phyloP scores from a whole-genome alignment of 352 stramenopile species.

The Pythium scleroteichum region DNA sequence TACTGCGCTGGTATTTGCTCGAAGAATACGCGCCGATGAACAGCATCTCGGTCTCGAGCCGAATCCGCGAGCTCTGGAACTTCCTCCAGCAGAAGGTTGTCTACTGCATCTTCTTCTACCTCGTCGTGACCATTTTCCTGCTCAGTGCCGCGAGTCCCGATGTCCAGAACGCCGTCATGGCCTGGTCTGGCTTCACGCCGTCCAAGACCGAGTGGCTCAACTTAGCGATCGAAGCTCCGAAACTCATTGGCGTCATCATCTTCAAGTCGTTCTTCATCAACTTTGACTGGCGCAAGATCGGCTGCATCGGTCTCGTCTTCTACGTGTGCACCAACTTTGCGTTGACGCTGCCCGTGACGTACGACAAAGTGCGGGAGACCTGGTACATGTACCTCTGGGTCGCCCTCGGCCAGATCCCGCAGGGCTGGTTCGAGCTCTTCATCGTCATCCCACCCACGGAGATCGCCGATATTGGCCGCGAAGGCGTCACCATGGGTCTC shows the following conservation, averaged over 20 bases:
- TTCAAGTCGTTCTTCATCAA: slow-evolving; percentile 26
- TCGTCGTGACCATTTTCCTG: slow-evolving; percentile 17
- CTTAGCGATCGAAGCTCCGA: neutral
- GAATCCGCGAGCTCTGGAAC: slow-evolving; percentile 38
- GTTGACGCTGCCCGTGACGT: slow-evolving; percentile 2
- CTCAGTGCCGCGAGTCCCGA: slow-evolving; percentile 2
- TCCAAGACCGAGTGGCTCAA: slow-evolving; percentile 5
- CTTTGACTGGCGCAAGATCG: slow-evolving; percentile 23
- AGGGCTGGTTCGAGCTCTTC: slow-evolving; percentile 18
- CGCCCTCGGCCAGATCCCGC: slow-evolving; percentile 12
- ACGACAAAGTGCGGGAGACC: neutral
- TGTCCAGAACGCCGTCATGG: slow-evolving; percentile 10
- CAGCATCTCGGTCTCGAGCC: slow-evolving; percentile 3
- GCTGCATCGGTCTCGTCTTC: slow-evolving; percentile 10
- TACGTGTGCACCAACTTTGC: slow-evolving; percentile 8
- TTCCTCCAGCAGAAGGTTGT: slow-evolving; percentile 24
- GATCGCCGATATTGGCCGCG: slow-evolving; percentile 24
- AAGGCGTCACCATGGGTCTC: slow-evolving; percentile 27
- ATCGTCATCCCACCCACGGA: slow-evolving; percentile 19
- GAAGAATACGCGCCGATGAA: slow-evolving; percentile 12
- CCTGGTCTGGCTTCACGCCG: slow-evolving; percentile 11
- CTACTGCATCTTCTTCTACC: slow-evolving; percentile 23
- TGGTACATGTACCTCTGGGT: slow-evolving; percentile 16
- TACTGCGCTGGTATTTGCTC: slow-evolving; percentile 6
- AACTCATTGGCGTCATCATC: slow-evolving; percentile 18